Conservation (phyloP, 2,329 filamentous ascomycete genomes). For the Anthostomella pinea region DNA sequence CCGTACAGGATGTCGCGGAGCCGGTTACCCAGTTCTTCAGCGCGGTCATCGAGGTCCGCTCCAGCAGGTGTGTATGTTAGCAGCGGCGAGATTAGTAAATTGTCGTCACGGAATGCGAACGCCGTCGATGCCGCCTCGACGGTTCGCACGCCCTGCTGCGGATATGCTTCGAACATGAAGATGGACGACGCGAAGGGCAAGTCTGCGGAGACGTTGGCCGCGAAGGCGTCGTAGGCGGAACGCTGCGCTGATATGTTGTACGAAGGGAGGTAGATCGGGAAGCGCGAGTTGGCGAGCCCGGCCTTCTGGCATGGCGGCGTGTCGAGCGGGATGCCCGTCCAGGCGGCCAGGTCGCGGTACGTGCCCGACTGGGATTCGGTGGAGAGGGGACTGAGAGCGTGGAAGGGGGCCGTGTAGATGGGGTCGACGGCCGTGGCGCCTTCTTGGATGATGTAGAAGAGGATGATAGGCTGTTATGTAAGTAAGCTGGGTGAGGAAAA, state of each 20-base stretch:
- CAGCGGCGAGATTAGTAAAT: slow-evolving; percentile 17
- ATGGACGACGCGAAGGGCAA: slow-evolving; percentile 28
- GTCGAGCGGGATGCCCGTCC: slow-evolving; percentile 28
- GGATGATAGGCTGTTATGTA: slow-evolving; percentile 42
- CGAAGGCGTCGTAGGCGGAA: slow-evolving; percentile 36
- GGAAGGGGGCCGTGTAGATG: slow-evolving; percentile 41
- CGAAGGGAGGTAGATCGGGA: slow-evolving; percentile 14
- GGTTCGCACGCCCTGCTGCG: slow-evolving; percentile 11
- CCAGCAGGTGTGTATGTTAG: slow-evolving; percentile 29
- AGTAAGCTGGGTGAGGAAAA: too few relatives aligned
- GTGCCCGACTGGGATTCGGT: slow-evolving; percentile 34
- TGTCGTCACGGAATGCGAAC: slow-evolving; percentile 15
- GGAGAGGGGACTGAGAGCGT: slow-evolving; percentile 35
- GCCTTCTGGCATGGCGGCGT: slow-evolving; percentile 9
- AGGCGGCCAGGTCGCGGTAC: slow-evolving; percentile 43
- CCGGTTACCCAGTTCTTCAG: slow-evolving; percentile 23
- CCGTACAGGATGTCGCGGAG: slow-evolving; percentile 22
- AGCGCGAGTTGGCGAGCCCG: slow-evolving; percentile 13
- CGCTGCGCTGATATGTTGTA: slow-evolving; percentile 35
- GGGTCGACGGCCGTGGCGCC: slow-evolving; percentile 40
- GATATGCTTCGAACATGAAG: slow-evolving; percentile 19
- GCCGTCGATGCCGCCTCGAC: slow-evolving; percentile 13
- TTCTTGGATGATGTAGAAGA: slow-evolving; percentile 42
- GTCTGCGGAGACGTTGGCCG: slow-evolving; percentile 28
- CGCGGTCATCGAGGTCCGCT: slow-evolving; percentile 20